A percentile compares a stretch with the other conserved stretches of the same genome.
Evolutionary conservation across 768 basidiomycete species (phyloP).

Genomic region (Gymnopilus junonius): DNA sequence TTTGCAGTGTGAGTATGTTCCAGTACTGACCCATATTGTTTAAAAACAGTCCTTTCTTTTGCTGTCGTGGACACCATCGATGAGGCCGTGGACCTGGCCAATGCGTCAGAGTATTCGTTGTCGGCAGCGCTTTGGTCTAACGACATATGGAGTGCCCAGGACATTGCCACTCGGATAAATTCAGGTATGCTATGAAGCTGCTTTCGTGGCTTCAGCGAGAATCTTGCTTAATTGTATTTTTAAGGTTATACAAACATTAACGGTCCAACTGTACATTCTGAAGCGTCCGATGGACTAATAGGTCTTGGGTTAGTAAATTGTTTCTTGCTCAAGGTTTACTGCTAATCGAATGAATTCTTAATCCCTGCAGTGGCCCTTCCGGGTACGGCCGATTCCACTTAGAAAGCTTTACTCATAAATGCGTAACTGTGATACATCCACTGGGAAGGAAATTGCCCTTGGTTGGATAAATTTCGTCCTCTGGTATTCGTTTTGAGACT

Average conservation of each 20-base stretch:
- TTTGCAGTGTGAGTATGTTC: too few species aligned
- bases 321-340: not conserved
- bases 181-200: conserved; percentile 37
- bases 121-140: conserved; percentile 56
- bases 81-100: conserved; percentile 60
- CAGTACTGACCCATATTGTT: too few species aligned
- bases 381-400: conserved; percentile 60
- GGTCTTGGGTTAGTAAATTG: conserved; percentile 50
- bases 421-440: conserved; percentile 48
- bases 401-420: conserved; percentile 52
- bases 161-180: conserved; percentile 51
- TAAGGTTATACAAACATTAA: conserved; percentile 60
- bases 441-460: conserved; percentile 28
- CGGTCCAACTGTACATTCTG: conserved; percentile 52
- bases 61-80: conserved; percentile 50
- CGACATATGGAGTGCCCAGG: conserved; percentile 46
- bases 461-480: not conserved
- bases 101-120: conserved; percentile 56
- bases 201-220: too few species aligned
- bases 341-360: not conserved
- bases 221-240: not conserved
- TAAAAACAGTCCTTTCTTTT: conserved; percentile 44
- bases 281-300: conserved; percentile 38
- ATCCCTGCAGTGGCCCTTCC: conserved; percentile 39
- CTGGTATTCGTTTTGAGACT: not conserved